Evolutionary conservation across 2,329 filamentous ascomycete species (phyloP).

Genomic region (Achaetomium macrosporum): DNA sequence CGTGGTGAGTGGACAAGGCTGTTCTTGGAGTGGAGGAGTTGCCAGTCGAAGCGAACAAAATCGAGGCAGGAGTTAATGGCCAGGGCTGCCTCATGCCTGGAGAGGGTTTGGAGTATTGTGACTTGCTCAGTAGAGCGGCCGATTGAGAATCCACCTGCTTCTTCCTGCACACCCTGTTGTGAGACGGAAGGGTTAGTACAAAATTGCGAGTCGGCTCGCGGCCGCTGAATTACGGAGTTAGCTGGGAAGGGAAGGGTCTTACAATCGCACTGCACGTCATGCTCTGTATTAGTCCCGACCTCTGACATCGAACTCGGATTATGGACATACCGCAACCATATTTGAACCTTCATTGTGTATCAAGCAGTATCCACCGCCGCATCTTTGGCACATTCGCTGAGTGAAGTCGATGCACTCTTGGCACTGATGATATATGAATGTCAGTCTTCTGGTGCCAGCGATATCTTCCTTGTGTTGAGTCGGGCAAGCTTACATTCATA

Average conservation of each 20-base stretch:
- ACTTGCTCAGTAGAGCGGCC: conserved; percentile 8
- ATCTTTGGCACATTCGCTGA: conserved; percentile 65
- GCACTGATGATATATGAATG: conserved; percentile 49
- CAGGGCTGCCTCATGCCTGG: too few relatives aligned
- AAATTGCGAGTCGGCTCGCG: not conserved
- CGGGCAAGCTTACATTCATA: conserved; percentile 55
- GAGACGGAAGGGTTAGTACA: conserved; percentile 2
- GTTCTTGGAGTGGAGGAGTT: not conserved
- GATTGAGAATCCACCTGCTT: not conserved
- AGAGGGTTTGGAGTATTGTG: not conserved
- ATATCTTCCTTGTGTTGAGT: not conserved
- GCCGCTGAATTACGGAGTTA: not conserved
- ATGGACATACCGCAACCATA: conserved; percentile 19
- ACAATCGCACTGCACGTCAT: conserved; percentile 41
- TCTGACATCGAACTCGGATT: not conserved
- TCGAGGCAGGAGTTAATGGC: too few relatives aligned
- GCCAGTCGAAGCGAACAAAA: too few relatives aligned
- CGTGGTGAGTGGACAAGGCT: not conserved
- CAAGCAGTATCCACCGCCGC: conserved; percentile 75
- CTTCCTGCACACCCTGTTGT: conserved; percentile 10
- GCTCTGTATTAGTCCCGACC: conserved; percentile 8
- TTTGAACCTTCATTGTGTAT: conserved; percentile 79
- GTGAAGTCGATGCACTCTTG: conserved; percentile 65
- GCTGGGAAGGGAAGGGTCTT: conserved; percentile 21
- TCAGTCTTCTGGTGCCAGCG: not conserved